Conservation (phyloP, 129 eudicot species). For the Flaveria bidentis region DNA sequence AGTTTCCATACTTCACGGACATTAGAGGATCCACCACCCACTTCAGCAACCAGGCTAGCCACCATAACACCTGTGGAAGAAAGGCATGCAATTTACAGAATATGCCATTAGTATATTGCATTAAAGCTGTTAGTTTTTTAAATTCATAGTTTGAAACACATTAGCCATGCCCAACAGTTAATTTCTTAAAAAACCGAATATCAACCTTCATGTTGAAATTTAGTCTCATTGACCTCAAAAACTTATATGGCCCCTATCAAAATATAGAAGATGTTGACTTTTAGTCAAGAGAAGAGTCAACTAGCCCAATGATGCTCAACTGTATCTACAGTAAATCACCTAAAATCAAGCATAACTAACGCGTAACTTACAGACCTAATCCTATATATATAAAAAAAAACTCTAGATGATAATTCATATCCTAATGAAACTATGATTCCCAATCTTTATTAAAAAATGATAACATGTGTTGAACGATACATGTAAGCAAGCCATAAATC, state of each 20-base stretch:
- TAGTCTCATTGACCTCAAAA: not conserved
- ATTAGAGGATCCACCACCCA: slow-evolving; percentile 90
- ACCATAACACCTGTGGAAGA: slow-evolving; percentile 49
- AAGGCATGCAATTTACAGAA: not conserved
- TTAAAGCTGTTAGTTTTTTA: too few relatives aligned
- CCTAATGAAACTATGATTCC: not conserved
- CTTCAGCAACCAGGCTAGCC: slow-evolving; percentile 71
- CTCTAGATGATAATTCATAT: not conserved
- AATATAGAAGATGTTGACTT: too few relatives aligned
- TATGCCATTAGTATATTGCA: not conserved
- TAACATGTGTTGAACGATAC: not conserved
- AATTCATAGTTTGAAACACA: too few relatives aligned
- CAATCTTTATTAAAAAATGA: not conserved
- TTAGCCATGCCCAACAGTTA: too few relatives aligned
- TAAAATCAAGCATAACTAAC: not conserved
- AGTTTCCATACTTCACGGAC: slow-evolving; percentile 96
- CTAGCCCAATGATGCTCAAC: too few relatives aligned
- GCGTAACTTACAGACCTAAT: not conserved
- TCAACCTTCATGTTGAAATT: not conserved
- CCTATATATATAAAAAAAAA: not conserved
- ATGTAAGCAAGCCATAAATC: too few relatives aligned
- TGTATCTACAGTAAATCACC: not conserved
- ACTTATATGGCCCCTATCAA: not conserved
- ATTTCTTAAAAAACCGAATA: not conserved
- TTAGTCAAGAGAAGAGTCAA: too few relatives aligned